Conservation (phyloP, 75 land plant genomes). For the Pinus tabuliformis region DNA sequence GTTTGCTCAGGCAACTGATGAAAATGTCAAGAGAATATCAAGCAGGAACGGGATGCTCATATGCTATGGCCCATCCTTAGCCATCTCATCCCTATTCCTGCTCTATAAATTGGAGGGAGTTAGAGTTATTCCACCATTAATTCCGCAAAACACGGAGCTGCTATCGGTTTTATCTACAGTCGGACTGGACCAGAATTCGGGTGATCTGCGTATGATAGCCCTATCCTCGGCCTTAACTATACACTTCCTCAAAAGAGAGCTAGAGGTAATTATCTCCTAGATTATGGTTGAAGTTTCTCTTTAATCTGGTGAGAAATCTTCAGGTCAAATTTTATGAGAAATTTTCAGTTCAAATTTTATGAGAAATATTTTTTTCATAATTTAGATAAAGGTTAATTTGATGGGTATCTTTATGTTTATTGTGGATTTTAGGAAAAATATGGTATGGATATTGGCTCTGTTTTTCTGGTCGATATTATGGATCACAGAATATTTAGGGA, state of each 20-base stretch:
- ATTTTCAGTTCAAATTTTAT: background rate
- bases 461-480: too few relatives aligned
- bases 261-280: conserved; percentile 41
- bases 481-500: too few relatives aligned
- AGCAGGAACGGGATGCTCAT: conserved; percentile 45
- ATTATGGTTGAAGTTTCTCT: background rate
- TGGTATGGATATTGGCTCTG: too few relatives aligned
- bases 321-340: background rate
- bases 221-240: conserved; percentile 32
- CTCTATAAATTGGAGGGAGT: background rate
- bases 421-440: too few relatives aligned
- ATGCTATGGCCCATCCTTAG: conserved; percentile 45
- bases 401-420: too few relatives aligned
- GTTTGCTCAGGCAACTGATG: conserved; percentile 1
- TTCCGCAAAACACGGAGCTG: background rate
- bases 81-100: conserved; percentile 24
- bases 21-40: conserved; percentile 4
- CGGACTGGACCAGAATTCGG: background rate
- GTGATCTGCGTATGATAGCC: conserved; percentile 3
- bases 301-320: background rate
- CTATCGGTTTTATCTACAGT: background rate
- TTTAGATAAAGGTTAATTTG: too few relatives aligned
- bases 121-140: background rate
- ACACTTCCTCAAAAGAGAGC: conserved; percentile 63
- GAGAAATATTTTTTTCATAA: too few relatives aligned